phyloP scores from a whole-genome alignment of 352 stramenopile species.

The Peronosclerospora sorghi region DNA sequence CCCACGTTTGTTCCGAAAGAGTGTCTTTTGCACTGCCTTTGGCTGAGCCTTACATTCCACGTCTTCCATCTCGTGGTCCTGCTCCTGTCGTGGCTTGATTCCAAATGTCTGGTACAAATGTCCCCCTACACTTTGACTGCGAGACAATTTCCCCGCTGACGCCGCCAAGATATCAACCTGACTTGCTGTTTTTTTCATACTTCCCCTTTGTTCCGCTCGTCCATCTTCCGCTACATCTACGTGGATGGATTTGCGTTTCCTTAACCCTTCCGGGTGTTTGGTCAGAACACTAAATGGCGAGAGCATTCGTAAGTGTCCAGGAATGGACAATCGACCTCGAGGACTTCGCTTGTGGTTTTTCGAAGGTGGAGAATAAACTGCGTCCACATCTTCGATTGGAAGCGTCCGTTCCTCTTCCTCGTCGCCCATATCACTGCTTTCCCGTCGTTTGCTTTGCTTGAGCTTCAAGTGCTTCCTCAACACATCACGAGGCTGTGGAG shows the following conservation, averaged over 20 bases:
- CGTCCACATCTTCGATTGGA: conserved; percentile 23
- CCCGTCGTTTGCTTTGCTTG: conserved; percentile 31
- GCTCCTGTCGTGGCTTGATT: conserved; percentile 10
- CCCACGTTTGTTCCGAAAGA: conserved; percentile 21
- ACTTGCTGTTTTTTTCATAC: conserved; percentile 63
- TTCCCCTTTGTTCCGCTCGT: conserved; percentile 10
- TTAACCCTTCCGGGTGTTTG: conserved; percentile 55
- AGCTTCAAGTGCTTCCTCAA: conserved; percentile 55
- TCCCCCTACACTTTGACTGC: conserved; percentile 15
- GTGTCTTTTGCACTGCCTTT: conserved; percentile 15
- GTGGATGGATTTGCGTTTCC: conserved; percentile 68
- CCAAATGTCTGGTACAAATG: conserved; percentile 22
- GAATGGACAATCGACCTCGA: conserved; percentile 39
- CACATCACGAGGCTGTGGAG: conserved; percentile 61
- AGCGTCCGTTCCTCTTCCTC: conserved; percentile 58
- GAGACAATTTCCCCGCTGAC: conserved; percentile 11
- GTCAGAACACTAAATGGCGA: conserved; percentile 51
- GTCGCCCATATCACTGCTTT: conserved; percentile 20
- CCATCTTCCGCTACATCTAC: conserved; percentile 27
- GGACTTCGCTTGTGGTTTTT: conserved; percentile 8
- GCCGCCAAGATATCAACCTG: conserved; percentile 43
- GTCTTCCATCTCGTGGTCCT: conserved; percentile 50
- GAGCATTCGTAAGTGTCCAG: conserved; percentile 34
- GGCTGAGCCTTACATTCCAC: conserved; percentile 13
- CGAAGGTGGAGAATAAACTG: conserved; percentile 5